Conservation (phyloP, 2,329 filamentous ascomycete species). For the Pseudogymnoascus sp. region DNA sequence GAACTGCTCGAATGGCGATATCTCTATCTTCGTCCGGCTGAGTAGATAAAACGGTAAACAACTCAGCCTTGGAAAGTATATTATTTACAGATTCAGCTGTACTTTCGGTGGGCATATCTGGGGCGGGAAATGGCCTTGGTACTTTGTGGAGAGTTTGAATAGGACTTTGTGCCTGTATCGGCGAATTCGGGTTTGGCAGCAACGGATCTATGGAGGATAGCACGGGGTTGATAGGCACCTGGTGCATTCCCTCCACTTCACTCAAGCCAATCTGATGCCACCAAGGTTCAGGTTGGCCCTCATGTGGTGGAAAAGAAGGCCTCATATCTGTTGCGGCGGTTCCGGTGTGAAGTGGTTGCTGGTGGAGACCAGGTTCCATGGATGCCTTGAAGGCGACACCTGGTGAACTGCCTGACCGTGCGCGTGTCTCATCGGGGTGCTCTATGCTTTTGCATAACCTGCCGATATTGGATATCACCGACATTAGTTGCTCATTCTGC, state of each 20-base stretch:
- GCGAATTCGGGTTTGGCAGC: neutral
- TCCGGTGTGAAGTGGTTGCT: neutral
- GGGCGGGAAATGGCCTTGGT: neutral
- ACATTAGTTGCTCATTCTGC: neutral
- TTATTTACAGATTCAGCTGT: neutral
- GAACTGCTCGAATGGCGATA: slow-evolving; percentile 1
- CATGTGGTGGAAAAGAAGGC: neutral
- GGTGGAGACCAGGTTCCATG: neutral
- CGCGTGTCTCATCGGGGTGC: neutral
- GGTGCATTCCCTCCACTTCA: neutral
- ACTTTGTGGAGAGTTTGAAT: neutral
- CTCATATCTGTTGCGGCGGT: neutral
- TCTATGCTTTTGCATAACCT: neutral
- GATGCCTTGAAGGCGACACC: neutral
- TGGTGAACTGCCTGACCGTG: neutral
- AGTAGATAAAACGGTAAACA: neutral
- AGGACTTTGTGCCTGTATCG: neutral
- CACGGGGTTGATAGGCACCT: neutral
- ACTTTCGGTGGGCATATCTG: neutral
- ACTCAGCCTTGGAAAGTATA: neutral
- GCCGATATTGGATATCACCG: slow-evolving; percentile 1
- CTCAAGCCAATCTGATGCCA: neutral
- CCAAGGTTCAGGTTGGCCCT: neutral
- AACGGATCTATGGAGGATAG: neutral
- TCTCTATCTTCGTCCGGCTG: neutral